Percentiles rank a stretch among this genome's conserved stretches.
These are phyloP conservation scores for Pestalotiopsis sp. DNA, from an alignment of 2,329 filamentous ascomycete genomes.

Conservation along the genomic window DNA sequence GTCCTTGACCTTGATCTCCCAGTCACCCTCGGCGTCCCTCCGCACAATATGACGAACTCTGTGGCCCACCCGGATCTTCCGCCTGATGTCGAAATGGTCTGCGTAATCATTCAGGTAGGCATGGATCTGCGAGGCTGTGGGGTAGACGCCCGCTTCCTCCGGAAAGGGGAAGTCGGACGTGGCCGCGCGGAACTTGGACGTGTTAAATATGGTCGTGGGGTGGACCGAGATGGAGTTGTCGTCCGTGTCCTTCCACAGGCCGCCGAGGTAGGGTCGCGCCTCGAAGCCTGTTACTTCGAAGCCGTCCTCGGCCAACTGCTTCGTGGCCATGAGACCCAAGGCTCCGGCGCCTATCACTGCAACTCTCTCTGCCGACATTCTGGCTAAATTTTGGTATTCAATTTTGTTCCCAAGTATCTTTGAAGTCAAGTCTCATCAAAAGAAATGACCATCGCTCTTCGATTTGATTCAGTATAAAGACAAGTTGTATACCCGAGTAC, in stretches of 20 bases:
- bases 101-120: constrained; percentile 11
- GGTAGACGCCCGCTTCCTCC: constrained; percentile 7
- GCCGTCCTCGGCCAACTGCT: constrained; percentile 17
- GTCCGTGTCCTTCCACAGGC: constrained; percentile 14
- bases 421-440: background rate
- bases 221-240: constrained; percentile 12
- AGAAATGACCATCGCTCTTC: background rate
- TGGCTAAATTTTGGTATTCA: background rate
- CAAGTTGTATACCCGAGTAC: too few species aligned
- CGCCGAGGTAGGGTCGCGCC: constrained; percentile 14
- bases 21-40: background rate
- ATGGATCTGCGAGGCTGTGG: constrained; percentile 7
- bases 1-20: constrained; percentile 4
- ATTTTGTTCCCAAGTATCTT: background rate
- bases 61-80: constrained; percentile 5
- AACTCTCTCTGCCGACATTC: background rate
- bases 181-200: background rate
- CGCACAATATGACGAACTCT: background rate
- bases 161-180: constrained; percentile 18
- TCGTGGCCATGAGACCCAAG: constrained; percentile 16
- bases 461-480: background rate
- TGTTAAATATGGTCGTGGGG: constrained; percentile 16
- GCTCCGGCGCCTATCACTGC: constrained; percentile 21
- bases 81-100: constrained; percentile 7
- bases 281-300: constrained; percentile 16